Conservation (phyloP, 352 stramenopile genomes). For the Phytophthora lateralis region DNA sequence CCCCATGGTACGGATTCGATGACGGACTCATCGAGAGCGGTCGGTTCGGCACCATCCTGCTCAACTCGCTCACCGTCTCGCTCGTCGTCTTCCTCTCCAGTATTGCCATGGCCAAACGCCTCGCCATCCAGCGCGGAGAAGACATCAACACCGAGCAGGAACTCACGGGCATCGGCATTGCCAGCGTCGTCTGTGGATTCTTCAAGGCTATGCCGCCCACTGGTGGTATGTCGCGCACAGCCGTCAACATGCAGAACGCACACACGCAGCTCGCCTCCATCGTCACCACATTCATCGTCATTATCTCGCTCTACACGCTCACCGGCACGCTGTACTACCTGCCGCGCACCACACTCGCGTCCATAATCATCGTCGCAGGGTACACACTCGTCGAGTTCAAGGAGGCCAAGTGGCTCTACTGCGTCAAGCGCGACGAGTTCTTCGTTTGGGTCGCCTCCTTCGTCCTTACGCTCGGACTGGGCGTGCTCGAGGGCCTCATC, state of each 20-base stretch:
- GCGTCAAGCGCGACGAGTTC: slow-evolving; percentile 60
- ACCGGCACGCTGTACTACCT: slow-evolving; percentile 88
- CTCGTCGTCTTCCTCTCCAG: slow-evolving; percentile 90
- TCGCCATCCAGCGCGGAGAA: slow-evolving; percentile 73
- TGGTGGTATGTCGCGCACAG: slow-evolving; percentile 81
- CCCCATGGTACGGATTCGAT: slow-evolving; percentile 56
- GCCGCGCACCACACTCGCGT: slow-evolving; percentile 70
- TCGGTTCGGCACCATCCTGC: slow-evolving; percentile 53
- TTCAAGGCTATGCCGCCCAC: slow-evolving; percentile 89
- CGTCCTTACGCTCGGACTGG: slow-evolving; percentile 51
- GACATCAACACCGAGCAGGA: slow-evolving; percentile 80
- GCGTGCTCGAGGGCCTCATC: slow-evolving; percentile 54
- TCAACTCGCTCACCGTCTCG: slow-evolving; percentile 65
- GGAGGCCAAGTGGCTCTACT: slow-evolving; percentile 86
- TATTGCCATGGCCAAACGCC: slow-evolving; percentile 87
- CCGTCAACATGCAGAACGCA: slow-evolving; percentile 90
- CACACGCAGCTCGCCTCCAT: slow-evolving; percentile 84
- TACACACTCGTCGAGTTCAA: slow-evolving; percentile 88
- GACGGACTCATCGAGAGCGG: slow-evolving; percentile 44
- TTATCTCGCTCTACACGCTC: slow-evolving; percentile 83
- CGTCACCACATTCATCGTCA: slow-evolving; percentile 81
- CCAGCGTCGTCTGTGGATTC: slow-evolving; percentile 84
- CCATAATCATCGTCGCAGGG: slow-evolving; percentile 91
- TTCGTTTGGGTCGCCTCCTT: slow-evolving; percentile 59
- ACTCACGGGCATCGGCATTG: slow-evolving; percentile 85